Percentiles rank a stretch among this genome's conserved stretches.
Conservation (phyloP, 2,329 filamentous ascomycete species). For the Pyricularia sp. region DNA sequence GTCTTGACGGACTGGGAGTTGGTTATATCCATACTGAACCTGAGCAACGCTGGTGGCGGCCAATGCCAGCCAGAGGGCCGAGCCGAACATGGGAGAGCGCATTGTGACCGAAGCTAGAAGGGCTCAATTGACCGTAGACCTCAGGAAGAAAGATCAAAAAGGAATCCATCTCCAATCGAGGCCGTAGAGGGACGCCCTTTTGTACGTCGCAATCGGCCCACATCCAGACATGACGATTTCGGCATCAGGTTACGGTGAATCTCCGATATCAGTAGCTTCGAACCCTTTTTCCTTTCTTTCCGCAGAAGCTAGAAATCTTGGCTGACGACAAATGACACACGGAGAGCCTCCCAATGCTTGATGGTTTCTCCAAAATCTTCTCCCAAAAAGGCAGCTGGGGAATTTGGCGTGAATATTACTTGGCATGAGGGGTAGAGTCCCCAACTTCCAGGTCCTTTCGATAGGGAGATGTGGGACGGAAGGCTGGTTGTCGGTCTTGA, state of each 20-base stretch:
- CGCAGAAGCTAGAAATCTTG: not conserved
- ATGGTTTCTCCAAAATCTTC: not conserved
- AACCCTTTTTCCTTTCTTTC: not conserved
- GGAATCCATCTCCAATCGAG: not conserved
- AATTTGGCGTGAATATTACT: not conserved
- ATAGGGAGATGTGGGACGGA: not conserved
- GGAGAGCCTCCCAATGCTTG: not conserved
- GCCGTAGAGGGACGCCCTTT: not conserved
- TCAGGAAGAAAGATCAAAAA: not conserved
- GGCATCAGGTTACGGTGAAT: not conserved
- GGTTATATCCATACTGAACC: not conserved
- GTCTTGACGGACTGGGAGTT: not conserved
- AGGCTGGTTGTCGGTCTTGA: not conserved
- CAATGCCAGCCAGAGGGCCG: not conserved
- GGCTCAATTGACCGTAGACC: not conserved
- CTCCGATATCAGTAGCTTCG: not conserved
- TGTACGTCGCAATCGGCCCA: not conserved
- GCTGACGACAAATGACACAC: not conserved
- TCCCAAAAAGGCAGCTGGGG: not conserved
- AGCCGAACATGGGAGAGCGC: not conserved
- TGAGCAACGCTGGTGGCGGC: not conserved
- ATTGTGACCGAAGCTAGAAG: not conserved
- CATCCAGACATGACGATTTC: not conserved
- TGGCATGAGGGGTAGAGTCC: not conserved
- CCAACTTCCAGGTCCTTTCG: not conserved